Base-by-base conservation (phyloP, 2,329 filamentous ascomycete genomes). In the Nemania serpens region DNA sequence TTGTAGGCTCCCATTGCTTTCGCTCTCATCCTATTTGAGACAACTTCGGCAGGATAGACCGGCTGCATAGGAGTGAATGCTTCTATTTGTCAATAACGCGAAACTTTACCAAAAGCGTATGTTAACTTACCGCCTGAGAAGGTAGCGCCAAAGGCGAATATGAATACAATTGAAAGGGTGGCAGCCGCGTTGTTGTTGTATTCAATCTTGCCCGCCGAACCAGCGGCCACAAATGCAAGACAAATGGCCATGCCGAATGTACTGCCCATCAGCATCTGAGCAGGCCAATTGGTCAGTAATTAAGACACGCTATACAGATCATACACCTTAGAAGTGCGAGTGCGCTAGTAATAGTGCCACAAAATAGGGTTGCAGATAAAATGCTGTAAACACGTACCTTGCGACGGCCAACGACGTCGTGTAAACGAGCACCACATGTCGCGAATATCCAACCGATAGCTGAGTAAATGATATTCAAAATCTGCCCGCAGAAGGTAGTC, bases 401-500 rank as follows among this genome's bases (percentile, higher is more conserved):
- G 0, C 77, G 75, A 36, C 77, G 77, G 6, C 77, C 77, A 0
- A 78, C 70, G 3, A 73, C 61, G 60, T 79, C 76, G 3, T 79
- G 75, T 37, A 78, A 68, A 18, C 76, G 70, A 10, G 77, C 76
- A 12, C 75, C 75, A 2, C 68, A 69, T 1, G 74, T 71, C 1
- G 75, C 72, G 47, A 77, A 76, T 15, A 75, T 70, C 61, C 75
- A 74, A 58, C 76, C 76, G 43, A 78, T 75, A 13, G 71, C 71
- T 4, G 77, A 73, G 46, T 79, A 77, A 5, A 78, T 57, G 7
- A 76, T 76, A 55, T 78, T 78, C 2, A 77, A 70, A 15, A 70
- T 64, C 69, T 71, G 13, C 47, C 4, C 9, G 20, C 9, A 12
- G 42, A 3, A 13, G 5, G 22, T 3, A 13, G 55, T 13, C 4